Percentiles rank a stretch among this genome's conserved stretches.
phyloP scores from a whole-genome alignment of 116 monocot species.

The Dioscorea cayenensis region DNA sequence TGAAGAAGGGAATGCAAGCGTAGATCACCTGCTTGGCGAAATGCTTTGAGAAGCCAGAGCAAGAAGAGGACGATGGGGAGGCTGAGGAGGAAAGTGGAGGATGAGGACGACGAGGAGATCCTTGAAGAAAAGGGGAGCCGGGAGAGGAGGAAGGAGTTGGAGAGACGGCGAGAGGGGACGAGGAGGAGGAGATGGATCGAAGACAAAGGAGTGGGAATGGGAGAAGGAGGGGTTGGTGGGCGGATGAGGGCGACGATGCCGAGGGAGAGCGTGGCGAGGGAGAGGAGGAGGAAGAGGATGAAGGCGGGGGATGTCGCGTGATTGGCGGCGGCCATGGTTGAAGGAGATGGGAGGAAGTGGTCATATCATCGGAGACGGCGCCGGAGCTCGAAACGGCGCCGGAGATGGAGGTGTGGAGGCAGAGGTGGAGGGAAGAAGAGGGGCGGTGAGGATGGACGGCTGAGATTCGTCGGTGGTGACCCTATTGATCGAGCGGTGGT shows the following conservation, averaged over 20 bases:
- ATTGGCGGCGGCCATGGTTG: constrained; percentile 48
- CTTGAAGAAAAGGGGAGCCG: constrained; percentile 9
- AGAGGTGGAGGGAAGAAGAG: constrained; percentile 7
- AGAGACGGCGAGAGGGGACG: constrained; percentile 7
- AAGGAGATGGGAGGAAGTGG: constrained; percentile 51
- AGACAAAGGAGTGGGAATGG: constrained; percentile 34
- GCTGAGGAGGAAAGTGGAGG: constrained; percentile 42
- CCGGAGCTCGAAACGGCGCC: not conserved
- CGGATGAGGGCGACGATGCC: constrained; percentile 52
- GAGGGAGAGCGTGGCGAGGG: constrained; percentile 51
- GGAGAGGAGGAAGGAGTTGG: not conserved
- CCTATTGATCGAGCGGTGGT: constrained; percentile 16
- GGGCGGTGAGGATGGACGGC: constrained; percentile 13
- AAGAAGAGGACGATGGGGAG: constrained; percentile 32
- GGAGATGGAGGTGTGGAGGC: not conserved
- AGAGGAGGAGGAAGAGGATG: constrained; percentile 63
- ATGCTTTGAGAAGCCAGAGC: constrained; percentile 45
- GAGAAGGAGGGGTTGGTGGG: constrained; percentile 50
- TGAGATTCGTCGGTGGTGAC: constrained; percentile 28
- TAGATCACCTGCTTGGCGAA: constrained; percentile 72
- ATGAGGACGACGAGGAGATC: constrained; percentile 50
- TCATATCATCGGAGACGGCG: constrained; percentile 4
- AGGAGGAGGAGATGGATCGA: constrained; percentile 46
- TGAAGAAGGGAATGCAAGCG: constrained; percentile 57
- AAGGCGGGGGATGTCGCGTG: constrained; percentile 59